These are phyloP conservation scores for Fusarium concolor DNA, from an alignment of 2,329 filamentous ascomycete genomes.

Conservation along the genomic window DNA sequence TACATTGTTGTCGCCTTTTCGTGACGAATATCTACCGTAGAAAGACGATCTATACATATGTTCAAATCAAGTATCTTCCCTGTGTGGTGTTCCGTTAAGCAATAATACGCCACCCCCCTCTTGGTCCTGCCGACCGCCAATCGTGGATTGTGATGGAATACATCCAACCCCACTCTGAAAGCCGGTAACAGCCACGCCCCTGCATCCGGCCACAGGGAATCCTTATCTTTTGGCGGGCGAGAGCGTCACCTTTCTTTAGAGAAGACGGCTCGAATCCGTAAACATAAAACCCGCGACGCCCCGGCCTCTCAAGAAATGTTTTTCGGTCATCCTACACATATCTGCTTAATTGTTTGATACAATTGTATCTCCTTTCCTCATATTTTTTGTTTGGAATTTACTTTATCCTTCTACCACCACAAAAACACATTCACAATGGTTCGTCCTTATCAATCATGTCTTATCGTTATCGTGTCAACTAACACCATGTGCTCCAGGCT, in stretches of 20 bases:
- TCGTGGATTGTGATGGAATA: conserved; percentile 24
- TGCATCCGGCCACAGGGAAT: conserved; percentile 44
- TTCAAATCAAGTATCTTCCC: conserved; percentile 27
- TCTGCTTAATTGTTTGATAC: conserved; percentile 38
- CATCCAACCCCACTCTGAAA: conserved; percentile 28
- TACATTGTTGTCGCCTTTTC: no score
- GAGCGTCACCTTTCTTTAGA: conserved; percentile 31
- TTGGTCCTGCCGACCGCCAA: conserved; percentile 29
- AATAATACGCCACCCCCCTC: conserved; percentile 24
- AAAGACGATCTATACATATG: not conserved
- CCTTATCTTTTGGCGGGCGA: conserved; percentile 45
- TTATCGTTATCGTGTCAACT: conserved; percentile 26
- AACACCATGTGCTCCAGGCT: conserved; percentile 31
- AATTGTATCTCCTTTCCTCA: conserved; percentile 24
- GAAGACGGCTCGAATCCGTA: conserved; percentile 37
- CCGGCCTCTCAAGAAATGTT: conserved; percentile 24
- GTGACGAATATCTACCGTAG: conserved; percentile 2
- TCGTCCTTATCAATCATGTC: conserved; percentile 13
- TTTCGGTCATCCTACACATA: conserved; percentile 43
- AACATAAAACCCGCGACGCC: conserved; percentile 47
- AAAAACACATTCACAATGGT: conserved; percentile 40
- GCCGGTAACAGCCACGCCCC: conserved; percentile 47
- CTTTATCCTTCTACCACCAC: not conserved
- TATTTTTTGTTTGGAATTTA: conserved; percentile 6
- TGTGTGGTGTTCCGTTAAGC: conserved; percentile 2